Conservation (phyloP, 495 filamentous ascomycete genomes). For the Penicillium paradoxum region DNA sequence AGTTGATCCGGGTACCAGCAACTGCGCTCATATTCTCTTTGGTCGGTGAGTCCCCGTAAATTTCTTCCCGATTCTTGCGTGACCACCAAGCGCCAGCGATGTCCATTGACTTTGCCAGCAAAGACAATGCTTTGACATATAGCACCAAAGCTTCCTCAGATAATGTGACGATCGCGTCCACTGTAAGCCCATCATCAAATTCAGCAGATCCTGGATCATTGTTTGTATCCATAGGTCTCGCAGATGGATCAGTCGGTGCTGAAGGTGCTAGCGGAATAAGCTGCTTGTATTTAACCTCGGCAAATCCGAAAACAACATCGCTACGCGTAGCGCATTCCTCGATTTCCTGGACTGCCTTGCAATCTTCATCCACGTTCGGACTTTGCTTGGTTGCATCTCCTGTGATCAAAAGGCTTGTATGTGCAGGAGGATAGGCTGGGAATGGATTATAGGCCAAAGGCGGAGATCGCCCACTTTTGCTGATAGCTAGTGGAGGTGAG, state of each 20-base stretch:
- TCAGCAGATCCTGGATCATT: constrained; percentile 36
- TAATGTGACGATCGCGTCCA: constrained; percentile 77
- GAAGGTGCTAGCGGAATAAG: constrained; percentile 82
- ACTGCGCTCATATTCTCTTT: constrained; percentile 44
- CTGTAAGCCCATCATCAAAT: constrained; percentile 55
- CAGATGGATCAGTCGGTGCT: constrained; percentile 45
- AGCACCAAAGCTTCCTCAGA: constrained; percentile 94
- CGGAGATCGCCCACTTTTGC: constrained; percentile 62
- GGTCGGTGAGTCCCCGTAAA: constrained; percentile 42
- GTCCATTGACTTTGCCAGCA: constrained; percentile 94
- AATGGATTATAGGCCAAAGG: constrained; percentile 76
- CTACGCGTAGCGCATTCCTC: constrained; percentile 89
- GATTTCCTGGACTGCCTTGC: constrained; percentile 67
- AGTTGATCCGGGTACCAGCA: constrained; percentile 76
- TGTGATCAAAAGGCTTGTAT: constrained; percentile 54
- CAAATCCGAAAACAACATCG: constrained; percentile 94
- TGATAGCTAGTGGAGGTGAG: constrained; percentile 63
- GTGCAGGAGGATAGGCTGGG: constrained; percentile 75
- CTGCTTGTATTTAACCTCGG: constrained; percentile 97
- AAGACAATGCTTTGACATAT: constrained; percentile 86
- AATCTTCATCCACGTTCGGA: constrained; percentile 70
- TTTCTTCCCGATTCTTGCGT: constrained; percentile 65
- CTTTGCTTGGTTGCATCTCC: constrained; percentile 58
- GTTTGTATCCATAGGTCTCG: constrained; percentile 23
- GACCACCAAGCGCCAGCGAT: constrained; percentile 92